Percentiles rank a stretch among this genome's conserved stretches.
Evolutionary conservation across 352 stramenopile genomes (phyloP).

Genomic region (Globisporangium rhizosaccharum): DNA sequence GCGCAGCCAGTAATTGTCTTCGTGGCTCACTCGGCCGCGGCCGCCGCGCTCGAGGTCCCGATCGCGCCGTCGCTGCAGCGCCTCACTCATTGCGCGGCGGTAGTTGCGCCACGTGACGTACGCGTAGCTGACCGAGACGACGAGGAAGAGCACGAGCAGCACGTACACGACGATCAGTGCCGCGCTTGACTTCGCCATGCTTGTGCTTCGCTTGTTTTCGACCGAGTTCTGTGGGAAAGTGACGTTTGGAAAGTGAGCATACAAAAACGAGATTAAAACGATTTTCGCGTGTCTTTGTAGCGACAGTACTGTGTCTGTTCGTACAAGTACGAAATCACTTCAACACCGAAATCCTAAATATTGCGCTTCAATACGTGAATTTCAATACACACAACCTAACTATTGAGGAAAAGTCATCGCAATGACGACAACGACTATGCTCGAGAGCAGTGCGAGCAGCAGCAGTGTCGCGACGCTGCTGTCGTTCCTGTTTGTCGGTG

Average conservation of each 20-base stretch:
- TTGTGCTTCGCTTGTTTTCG: conserved; percentile 9
- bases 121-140: conserved; percentile 20
- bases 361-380: no score
- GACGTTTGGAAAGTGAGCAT: no score
- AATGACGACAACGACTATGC: no score
- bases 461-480: conserved; percentile 32
- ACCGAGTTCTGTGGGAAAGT: no score
- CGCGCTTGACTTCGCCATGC: conserved; percentile 10
- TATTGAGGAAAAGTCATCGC: no score
- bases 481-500: conserved; percentile 80
- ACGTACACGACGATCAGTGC: conserved; percentile 22
- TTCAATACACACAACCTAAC: no score
- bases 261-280: no score
- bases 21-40: neutral
- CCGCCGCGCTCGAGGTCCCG: conserved; percentile 21
- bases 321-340: no score
- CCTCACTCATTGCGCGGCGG: conserved; percentile 20
- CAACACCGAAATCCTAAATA: no score
- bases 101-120: conserved; percentile 32
- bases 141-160: conserved; percentile 23
- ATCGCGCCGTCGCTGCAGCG: conserved; percentile 19
- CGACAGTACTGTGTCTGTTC: no score
- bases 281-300: no score
- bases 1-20: conserved; percentile 30
- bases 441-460: neutral